These are phyloP conservation scores for Marchantia paleacea DNA, from an alignment of 225 moss, liverwort and hornwort species.

Conservation along the genomic window DNA sequence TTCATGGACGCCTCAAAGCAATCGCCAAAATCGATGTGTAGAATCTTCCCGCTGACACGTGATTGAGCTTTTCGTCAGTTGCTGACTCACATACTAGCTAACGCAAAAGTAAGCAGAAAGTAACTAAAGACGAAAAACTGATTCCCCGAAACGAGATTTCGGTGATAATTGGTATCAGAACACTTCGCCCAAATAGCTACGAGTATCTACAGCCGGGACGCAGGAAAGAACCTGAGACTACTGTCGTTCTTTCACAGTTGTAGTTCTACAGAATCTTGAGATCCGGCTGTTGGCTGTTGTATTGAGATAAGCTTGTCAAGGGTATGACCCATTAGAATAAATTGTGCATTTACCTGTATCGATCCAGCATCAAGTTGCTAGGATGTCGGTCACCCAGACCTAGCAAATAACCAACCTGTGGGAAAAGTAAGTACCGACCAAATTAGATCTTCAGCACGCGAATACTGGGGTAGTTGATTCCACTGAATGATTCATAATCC, in stretches of 20 bases:
- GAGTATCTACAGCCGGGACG: too few relatives aligned
- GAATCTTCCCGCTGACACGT: conserved; percentile 76
- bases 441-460: not conserved
- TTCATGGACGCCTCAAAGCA: conserved; percentile 99
- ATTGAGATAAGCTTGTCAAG: not conserved
- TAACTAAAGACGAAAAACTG: not conserved
- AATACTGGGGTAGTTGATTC: not conserved
- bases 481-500: not conserved
- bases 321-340: too few relatives aligned
- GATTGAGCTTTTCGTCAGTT: not conserved
- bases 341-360: conserved; percentile 54
- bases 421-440: not conserved
- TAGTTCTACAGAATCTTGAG: not conserved
- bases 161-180: not conserved
- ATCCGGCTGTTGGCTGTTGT: not conserved
- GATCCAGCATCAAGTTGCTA: conserved; percentile 95
- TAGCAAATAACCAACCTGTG: conserved; percentile 85
- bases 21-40: conserved; percentile 99
- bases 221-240: too few relatives aligned
- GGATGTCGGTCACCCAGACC: conserved; percentile 99
- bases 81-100: not conserved
- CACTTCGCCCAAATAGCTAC: too few relatives aligned
- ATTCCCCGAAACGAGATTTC: not conserved
- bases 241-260: too few relatives aligned
- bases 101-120: not conserved